A percentile compares a stretch with the other conserved stretches of the same genome.
These are phyloP conservation scores for Triticum turgidum DNA, from an alignment of 176 grass and related monocot species.

Conservation along the genomic window DNA sequence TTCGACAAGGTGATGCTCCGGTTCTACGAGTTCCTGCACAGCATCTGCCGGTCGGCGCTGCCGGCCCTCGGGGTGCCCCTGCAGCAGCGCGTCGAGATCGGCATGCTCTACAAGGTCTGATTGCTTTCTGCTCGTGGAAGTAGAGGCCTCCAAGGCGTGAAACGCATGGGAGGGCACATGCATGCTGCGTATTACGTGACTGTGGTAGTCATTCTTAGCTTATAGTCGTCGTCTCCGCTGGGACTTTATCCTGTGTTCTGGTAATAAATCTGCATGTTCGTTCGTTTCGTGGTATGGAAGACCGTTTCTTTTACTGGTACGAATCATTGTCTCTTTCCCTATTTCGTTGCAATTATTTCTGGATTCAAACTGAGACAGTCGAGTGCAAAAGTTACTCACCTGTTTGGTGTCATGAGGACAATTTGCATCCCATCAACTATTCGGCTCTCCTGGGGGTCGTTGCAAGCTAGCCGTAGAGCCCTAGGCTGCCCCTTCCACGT, in stretches of 20 bases:
- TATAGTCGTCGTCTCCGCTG: no score
- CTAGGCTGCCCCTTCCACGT: slow-evolving; percentile 1
- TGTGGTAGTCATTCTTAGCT: neutral
- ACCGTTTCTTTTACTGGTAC: neutral
- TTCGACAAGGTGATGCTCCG: slow-evolving; percentile 65
- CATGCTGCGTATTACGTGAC: neutral
- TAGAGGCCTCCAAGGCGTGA: neutral
- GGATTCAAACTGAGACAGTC: slow-evolving; percentile 43
- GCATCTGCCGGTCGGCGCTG: slow-evolving; percentile 63
- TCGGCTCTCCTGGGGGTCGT: neutral
- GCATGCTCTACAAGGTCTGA: slow-evolving; percentile 72
- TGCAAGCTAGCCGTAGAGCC: slow-evolving; percentile 6
- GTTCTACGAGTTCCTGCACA: slow-evolving; percentile 80
- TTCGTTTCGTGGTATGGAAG: neutral
- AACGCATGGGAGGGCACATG: neutral
- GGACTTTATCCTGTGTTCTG: neutral
- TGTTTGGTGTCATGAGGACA: slow-evolving; percentile 35
- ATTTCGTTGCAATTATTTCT: neutral
- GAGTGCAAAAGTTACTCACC: slow-evolving; percentile 30
- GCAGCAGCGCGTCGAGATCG: slow-evolving; percentile 77
- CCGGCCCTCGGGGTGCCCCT: slow-evolving; percentile 56
- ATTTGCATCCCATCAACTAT: slow-evolving; percentile 32
- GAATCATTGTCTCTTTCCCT: neutral
- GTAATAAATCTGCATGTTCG: neutral
- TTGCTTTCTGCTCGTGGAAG: neutral